Percentiles rank a stretch among this genome's conserved stretches.
Conservation (phyloP, 352 stramenopile genomes). For the Plasmopara halstedii region DNA sequence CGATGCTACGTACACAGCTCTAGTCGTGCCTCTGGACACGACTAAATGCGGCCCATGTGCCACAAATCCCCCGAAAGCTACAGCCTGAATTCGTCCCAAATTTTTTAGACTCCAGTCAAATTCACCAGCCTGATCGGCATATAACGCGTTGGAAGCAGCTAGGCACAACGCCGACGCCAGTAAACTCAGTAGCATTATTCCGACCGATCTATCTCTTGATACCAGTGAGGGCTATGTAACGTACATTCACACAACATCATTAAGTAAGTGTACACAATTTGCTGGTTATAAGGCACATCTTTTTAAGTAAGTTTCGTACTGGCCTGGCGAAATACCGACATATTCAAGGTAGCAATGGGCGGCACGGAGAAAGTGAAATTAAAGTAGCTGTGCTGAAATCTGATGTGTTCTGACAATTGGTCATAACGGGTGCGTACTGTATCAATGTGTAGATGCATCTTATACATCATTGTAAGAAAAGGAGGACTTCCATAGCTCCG, state of each 20-base stretch:
- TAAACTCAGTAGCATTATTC: slow-evolving; percentile 14
- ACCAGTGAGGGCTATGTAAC: too few species aligned
- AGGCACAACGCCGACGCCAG: slow-evolving; percentile 23
- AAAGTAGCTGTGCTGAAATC: too few species aligned
- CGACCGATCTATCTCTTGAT: not conserved
- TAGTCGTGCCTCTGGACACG: slow-evolving; percentile 31
- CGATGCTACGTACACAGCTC: slow-evolving; percentile 64
- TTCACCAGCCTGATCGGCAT: slow-evolving; percentile 67
- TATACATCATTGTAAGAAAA: too few species aligned
- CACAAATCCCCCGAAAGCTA: slow-evolving; percentile 41
- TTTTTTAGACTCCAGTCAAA: slow-evolving; percentile 74
- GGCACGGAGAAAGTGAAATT: too few species aligned
- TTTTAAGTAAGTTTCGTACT: too few species aligned
- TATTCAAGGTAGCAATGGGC: too few species aligned
- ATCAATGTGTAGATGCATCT: too few species aligned
- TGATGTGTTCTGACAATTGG: too few species aligned
- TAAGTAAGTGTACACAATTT: too few species aligned
- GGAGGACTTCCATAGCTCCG: too few species aligned
- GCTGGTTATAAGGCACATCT: not conserved
- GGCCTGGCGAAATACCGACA: too few species aligned
- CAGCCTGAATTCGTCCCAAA: slow-evolving; percentile 40
- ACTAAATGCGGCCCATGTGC: slow-evolving; percentile 28
- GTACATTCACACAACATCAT: not conserved
- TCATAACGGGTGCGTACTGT: too few species aligned
- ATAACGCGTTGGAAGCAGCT: slow-evolving; percentile 30